A percentile compares a stretch with the other conserved stretches of the same genome.
Conservation (phyloP, 2,329 filamentous ascomycete genomes). For the Neopestalotiopsis sp. region DNA sequence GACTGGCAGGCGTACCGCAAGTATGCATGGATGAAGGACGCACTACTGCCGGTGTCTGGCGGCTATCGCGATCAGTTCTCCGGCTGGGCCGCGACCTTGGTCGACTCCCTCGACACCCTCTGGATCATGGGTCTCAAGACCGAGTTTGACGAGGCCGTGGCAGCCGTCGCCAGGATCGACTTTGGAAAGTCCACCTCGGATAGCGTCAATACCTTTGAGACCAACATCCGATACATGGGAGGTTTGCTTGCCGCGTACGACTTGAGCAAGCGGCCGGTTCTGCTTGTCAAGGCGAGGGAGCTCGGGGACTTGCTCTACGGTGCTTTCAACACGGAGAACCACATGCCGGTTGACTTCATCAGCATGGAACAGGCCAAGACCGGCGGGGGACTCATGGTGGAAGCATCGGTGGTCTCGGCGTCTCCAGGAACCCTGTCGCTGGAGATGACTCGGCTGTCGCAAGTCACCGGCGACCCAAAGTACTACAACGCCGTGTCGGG, state of each 20-base stretch:
- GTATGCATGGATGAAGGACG: slow-evolving; percentile 55
- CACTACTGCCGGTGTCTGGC: slow-evolving; percentile 50
- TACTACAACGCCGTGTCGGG: slow-evolving; percentile 76
- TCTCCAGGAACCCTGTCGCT: slow-evolving; percentile 69
- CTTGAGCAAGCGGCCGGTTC: slow-evolving; percentile 41
- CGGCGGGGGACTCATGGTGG: slow-evolving; percentile 39
- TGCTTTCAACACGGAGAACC: slow-evolving; percentile 51
- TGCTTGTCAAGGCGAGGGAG: slow-evolving; percentile 50
- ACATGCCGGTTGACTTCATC: slow-evolving; percentile 54
- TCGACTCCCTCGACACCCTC: slow-evolving; percentile 57
- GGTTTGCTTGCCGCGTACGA: slow-evolving; percentile 48
- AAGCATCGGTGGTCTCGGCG: slow-evolving; percentile 47
- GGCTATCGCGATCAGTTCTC: slow-evolving; percentile 50
- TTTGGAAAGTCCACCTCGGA: slow-evolving; percentile 45
- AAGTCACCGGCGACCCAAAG: slow-evolving; percentile 73
- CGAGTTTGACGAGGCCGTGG: slow-evolving; percentile 54
- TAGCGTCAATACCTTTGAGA: slow-evolving; percentile 50
- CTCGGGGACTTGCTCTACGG: slow-evolving; percentile 52
- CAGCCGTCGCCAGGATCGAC: slow-evolving; percentile 50
- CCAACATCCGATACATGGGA: slow-evolving; percentile 51
- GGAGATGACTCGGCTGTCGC: slow-evolving; percentile 75
- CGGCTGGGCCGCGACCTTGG: slow-evolving; percentile 57
- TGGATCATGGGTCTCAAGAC: slow-evolving; percentile 55
- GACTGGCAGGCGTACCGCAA: slow-evolving; percentile 52
- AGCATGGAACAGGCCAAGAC: slow-evolving; percentile 47